These are phyloP conservation scores for Deinandra increscens DNA, from an alignment of 129 eudicot species.

Conservation along the genomic window DNA sequence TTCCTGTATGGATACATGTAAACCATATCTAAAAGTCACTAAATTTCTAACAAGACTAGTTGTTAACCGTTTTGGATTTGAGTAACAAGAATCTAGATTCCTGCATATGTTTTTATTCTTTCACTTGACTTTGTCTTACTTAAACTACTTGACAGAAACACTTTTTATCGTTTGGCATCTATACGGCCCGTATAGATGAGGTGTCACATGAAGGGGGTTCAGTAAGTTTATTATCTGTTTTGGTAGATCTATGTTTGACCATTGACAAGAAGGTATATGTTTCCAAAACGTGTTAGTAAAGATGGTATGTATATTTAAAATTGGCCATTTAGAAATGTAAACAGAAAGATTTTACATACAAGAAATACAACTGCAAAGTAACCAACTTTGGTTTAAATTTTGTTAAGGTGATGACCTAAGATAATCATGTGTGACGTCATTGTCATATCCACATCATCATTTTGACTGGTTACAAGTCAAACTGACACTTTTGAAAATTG, in stretches of 20 bases:
- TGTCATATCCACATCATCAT: not conserved
- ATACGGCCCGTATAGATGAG: no score
- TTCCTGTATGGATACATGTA: slow-evolving; percentile 1
- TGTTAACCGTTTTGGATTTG: slow-evolving; percentile 9
- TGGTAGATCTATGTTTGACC: no score
- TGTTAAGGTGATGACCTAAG: not conserved
- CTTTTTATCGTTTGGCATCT: no score
- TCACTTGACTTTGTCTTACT: no score
- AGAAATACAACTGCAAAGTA: not conserved
- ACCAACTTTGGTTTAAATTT: not conserved
- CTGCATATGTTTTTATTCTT: no score
- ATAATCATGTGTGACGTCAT: not conserved
- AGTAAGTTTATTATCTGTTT: no score
- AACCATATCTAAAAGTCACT: slow-evolving; percentile 2
- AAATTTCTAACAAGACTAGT: slow-evolving; percentile 19
- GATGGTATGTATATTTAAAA: no score
- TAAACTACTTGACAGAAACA: no score
- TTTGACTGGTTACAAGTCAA: not conserved
- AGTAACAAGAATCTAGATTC: not conserved
- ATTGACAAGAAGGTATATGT: no score
- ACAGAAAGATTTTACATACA: not conserved
- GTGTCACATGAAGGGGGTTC: no score
- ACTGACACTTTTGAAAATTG: not conserved
- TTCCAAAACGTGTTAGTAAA: no score
- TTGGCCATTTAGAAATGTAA: no score